Evolutionary conservation across 257 asterid genomes (phyloP).

Genomic region (Ocimum tenuiflorum): DNA sequence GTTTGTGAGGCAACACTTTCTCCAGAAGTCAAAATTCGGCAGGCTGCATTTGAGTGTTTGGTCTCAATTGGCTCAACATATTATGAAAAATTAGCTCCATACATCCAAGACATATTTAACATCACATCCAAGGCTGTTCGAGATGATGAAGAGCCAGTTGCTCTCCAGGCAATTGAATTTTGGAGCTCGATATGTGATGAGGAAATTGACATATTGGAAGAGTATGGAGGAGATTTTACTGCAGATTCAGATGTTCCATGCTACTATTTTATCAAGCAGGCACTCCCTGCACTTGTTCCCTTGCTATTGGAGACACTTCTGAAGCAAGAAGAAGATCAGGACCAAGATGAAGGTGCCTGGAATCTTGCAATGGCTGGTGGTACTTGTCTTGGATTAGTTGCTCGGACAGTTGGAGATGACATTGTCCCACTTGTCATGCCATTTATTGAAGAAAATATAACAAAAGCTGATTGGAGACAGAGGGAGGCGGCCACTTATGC

Average conservation of each 20-base stretch:
- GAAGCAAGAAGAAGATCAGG: slow-evolving; percentile 84
- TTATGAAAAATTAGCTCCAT: slow-evolving; percentile 67
- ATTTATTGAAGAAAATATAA: slow-evolving; percentile 56
- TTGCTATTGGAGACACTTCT: slow-evolving; percentile 71
- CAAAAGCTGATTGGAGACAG: slow-evolving; percentile 66
- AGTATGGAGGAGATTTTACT: slow-evolving; percentile 60
- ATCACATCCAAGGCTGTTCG: slow-evolving; percentile 67
- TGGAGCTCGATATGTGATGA: slow-evolving; percentile 82
- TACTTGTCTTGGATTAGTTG: slow-evolving; percentile 77
- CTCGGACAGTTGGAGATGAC: slow-evolving; percentile 78
- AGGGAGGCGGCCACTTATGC: slow-evolving; percentile 80
- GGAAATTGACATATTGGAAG: slow-evolving; percentile 74
- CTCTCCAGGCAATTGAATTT: slow-evolving; percentile 78
- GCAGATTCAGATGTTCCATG: slow-evolving; percentile 72
- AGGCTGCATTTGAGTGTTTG: slow-evolving; percentile 74
- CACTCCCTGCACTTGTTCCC: slow-evolving; percentile 72
- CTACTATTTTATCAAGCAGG: slow-evolving; percentile 66
- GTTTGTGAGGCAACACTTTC: slow-evolving; percentile 77
- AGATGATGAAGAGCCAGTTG: slow-evolving; percentile 70
- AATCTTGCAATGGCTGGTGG: slow-evolving; percentile 91
- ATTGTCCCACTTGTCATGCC: slow-evolving; percentile 77
- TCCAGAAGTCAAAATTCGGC: slow-evolving; percentile 72
- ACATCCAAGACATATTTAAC: slow-evolving; percentile 64
- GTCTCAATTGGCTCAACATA: slow-evolving; percentile 74
- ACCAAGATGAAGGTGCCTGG: slow-evolving; percentile 86